Evolutionary conservation across 2,329 filamentous ascomycete genomes (phyloP).

Genomic region (Sphaceloma murrayae): DNA sequence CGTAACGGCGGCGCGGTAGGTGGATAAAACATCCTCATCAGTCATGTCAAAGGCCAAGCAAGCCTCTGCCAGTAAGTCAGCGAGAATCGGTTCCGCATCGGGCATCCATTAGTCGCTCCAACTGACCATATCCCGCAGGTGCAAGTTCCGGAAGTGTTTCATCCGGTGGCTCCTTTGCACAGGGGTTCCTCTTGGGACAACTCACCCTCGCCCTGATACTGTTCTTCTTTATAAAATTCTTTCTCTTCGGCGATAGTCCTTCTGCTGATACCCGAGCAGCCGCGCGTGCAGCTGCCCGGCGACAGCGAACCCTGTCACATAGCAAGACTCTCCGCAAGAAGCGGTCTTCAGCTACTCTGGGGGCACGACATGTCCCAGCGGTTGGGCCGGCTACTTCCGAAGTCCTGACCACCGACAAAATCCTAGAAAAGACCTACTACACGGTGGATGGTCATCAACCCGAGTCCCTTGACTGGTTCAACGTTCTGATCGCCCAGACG

Average conservation of each 20-base stretch:
- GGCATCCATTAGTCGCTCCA: too few relatives aligned
- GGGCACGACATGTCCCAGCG: conserved; percentile 34
- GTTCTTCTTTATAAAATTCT: conserved; percentile 97
- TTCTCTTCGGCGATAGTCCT: conserved; percentile 93
- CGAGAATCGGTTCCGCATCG: too few relatives aligned
- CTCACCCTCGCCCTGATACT: conserved; percentile 84
- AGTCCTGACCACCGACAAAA: conserved; percentile 75
- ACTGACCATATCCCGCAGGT: conserved; percentile 1
- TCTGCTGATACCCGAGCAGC: conserved; percentile 72
- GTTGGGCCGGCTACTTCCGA: conserved; percentile 27
- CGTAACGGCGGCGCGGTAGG: too few relatives aligned
- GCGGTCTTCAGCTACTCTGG: conserved; percentile 53
- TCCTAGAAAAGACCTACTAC: conserved; percentile 95
- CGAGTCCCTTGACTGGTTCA: conserved; percentile 97
- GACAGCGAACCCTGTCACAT: conserved; percentile 65
- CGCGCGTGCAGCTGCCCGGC: conserved; percentile 62
- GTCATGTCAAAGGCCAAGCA: conserved; percentile 30
- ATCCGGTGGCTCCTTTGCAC: conserved; percentile 60
- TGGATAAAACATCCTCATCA: background rate
- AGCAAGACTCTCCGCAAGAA: conserved; percentile 31
- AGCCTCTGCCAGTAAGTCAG: conserved; percentile 17
- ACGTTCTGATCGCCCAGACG: conserved; percentile 90
- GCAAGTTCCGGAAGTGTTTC: background rate
- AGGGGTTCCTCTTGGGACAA: conserved; percentile 87
- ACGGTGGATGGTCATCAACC: conserved; percentile 92